Evolutionary conservation across 768 basidiomycete species (phyloP), one percentile per base, ranked within the genome.

Genomic region (Xerocomellus dryophilus): DNA sequence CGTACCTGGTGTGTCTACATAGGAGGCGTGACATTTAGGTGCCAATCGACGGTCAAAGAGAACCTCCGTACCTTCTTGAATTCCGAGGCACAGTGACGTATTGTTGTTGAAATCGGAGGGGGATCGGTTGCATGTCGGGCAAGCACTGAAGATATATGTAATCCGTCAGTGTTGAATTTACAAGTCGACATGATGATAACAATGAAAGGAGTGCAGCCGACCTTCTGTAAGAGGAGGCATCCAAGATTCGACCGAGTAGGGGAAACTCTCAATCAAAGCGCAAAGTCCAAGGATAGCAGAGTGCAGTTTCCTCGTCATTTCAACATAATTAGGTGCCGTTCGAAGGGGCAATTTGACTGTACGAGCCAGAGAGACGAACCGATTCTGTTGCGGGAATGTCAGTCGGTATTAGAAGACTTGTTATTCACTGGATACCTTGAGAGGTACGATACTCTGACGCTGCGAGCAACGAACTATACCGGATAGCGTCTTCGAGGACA

Each of bases 221-320:
- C 88, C 81, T 76, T 90, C 88, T 34, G 88, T 88, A 48, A 91
- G 76, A 18, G 86, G 75, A 29, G 88, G 88, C 81, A 96, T 86
- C 88, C 94, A 98, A 58, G 85, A 84, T 64, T 96, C 96, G 14
- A 98, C 88, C 2, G 93, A 94, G 72, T 97, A 97, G 0, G 96
- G 96, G 68, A 90, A 96, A 53, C 93, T 95, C 62, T 95, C 91
- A 32, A 98, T 83, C 31, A 98, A 75, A 6, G 96, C 92, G 59
- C 91, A 92, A 41, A 95, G 85, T n/a, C 96, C 96, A 44, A 98
- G 78, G 53, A 98, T 89, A 2, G 93, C 93, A 29, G 90, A 90
- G 67, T 97, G 93, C 51, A 95, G 76, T 44, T 80, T 78, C 43
- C 85, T 81, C 60, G 94, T 67, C 12, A 83, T 78, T 50, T 85